These are phyloP conservation scores for Linaria vulgaris DNA, from an alignment of 257 asterid genomes.

Conservation along the genomic window DNA sequence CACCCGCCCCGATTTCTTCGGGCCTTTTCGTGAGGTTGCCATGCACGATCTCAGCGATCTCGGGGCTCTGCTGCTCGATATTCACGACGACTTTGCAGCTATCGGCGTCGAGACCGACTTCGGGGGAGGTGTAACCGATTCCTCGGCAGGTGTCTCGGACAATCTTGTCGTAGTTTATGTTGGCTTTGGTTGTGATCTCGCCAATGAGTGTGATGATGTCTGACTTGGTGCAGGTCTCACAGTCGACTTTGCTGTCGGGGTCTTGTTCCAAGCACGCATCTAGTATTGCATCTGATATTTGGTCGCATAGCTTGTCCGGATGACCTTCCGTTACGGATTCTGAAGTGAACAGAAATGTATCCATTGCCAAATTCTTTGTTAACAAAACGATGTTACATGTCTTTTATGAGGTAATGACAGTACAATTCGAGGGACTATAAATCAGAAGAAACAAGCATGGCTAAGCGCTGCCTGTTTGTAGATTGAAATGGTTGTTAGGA, in stretches of 20 bases:
- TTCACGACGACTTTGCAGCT: constrained; percentile 22
- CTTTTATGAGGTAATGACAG: too few relatives aligned
- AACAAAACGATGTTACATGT: too few relatives aligned
- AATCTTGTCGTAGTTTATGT: constrained; percentile 23
- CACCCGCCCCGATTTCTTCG: constrained; percentile 29
- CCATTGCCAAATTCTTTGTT: not conserved
- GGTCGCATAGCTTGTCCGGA: constrained; percentile 31
- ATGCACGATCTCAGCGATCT: constrained; percentile 24
- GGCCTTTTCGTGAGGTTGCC: constrained; percentile 25
- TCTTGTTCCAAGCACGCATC: constrained; percentile 32
- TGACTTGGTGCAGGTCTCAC: constrained; percentile 20
- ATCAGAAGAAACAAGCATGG: too few relatives aligned
- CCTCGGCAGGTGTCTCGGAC: constrained; percentile 23
- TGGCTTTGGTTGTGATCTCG: constrained; percentile 26
- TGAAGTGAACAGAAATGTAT: constrained; percentile 30
- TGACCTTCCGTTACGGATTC: constrained; percentile 32
- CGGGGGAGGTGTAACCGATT: constrained; percentile 20
- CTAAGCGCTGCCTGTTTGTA: too few relatives aligned
- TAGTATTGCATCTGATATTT: constrained; percentile 28
- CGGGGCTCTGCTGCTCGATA: constrained; percentile 15
- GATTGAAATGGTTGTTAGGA: too few relatives aligned
- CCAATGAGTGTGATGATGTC: constrained; percentile 23
- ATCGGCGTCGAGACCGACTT: constrained; percentile 25
- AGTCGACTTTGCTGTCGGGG: constrained; percentile 26
- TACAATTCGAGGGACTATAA: too few relatives aligned